Conservation (phyloP, 371 early-diverging fungal genomes). For the Saksenaea oblongispora region DNA sequence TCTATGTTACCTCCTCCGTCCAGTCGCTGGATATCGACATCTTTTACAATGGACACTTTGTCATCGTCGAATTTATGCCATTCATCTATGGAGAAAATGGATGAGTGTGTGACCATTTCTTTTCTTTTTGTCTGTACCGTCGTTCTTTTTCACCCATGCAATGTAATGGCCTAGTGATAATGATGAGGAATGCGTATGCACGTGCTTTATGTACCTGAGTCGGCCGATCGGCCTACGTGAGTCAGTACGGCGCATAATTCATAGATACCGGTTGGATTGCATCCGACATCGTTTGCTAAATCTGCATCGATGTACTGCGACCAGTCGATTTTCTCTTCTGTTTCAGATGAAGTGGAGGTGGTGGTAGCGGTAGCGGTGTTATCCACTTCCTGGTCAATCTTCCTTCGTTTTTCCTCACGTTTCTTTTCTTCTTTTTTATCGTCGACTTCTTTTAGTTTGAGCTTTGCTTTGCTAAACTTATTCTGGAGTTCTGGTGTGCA, state of each 20-base stretch:
- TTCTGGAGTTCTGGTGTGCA: conserved; percentile 85
- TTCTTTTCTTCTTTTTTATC: conserved; percentile 74
- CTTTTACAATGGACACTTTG: conserved; percentile 80
- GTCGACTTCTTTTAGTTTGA: conserved; percentile 71
- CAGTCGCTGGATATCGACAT: conserved; percentile 88
- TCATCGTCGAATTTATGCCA: conserved; percentile 98
- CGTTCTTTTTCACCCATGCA: conserved; percentile 81
- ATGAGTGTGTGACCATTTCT: no score
- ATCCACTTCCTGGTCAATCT: conserved; percentile 44
- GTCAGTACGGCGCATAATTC: conserved; percentile 85
- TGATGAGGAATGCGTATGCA: neutral
- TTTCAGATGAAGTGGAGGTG: conserved; percentile 18
- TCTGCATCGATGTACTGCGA: conserved; percentile 66
- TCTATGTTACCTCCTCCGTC: conserved; percentile 80
- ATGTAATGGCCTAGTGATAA: conserved; percentile 80
- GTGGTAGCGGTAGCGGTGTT: conserved; percentile 14
- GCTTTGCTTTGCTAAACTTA: conserved; percentile 76
- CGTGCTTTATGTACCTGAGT: conserved; percentile 53
- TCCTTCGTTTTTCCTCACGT: conserved; percentile 65
- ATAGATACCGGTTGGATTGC: conserved; percentile 79
- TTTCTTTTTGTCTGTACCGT: conserved; percentile 24
- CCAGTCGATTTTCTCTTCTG: conserved; percentile 45
- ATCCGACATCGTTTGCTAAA: conserved; percentile 77
- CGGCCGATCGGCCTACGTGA: conserved; percentile 84
- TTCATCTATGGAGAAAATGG: conserved; percentile 47